These are phyloP conservation scores for Tylopilus intermedius DNA, from an alignment of 768 basidiomycete genomes.

Conservation along the genomic window DNA sequence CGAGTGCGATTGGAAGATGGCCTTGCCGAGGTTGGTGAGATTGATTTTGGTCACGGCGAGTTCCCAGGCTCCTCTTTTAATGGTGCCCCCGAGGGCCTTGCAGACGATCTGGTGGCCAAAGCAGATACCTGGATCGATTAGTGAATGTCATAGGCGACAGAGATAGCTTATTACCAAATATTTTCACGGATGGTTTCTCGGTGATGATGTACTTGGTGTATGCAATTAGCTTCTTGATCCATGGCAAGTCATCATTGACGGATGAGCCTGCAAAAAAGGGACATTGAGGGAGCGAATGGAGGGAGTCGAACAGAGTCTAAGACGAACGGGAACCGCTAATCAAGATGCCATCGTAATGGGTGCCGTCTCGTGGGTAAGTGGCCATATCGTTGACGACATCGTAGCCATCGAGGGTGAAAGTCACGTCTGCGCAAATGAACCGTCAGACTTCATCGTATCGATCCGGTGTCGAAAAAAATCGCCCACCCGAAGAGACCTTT, in stretches of 20 bases:
- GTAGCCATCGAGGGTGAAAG: constrained; percentile 59
- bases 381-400: constrained; percentile 53
- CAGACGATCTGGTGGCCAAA: constrained; percentile 81
- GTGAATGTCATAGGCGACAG: no score
- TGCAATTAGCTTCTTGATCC: constrained; percentile 65
- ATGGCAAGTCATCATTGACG: constrained; percentile 68
- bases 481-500: constrained; percentile 10
- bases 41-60: background rate
- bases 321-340: constrained; percentile 78
- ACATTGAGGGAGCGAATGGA: background rate
- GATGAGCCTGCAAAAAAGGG: constrained; percentile 47
- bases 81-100: constrained; percentile 64
- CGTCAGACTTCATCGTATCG: background rate
- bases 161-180: constrained; percentile 50
- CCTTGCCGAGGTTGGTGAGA: background rate
- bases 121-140: constrained; percentile 60
- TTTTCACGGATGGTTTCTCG: constrained; percentile 58
- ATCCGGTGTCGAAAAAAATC: no score
- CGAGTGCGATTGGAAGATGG: background rate
- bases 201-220: constrained; percentile 50
- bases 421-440: constrained; percentile 4
- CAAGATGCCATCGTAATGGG: constrained; percentile 62
- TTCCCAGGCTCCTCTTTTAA: constrained; percentile 16
- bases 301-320: background rate
- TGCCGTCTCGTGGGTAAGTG: constrained; percentile 53